Base-by-base conservation (phyloP, 2,329 filamentous ascomycete species). In the Ascochyta viciae-villosae region DNA sequence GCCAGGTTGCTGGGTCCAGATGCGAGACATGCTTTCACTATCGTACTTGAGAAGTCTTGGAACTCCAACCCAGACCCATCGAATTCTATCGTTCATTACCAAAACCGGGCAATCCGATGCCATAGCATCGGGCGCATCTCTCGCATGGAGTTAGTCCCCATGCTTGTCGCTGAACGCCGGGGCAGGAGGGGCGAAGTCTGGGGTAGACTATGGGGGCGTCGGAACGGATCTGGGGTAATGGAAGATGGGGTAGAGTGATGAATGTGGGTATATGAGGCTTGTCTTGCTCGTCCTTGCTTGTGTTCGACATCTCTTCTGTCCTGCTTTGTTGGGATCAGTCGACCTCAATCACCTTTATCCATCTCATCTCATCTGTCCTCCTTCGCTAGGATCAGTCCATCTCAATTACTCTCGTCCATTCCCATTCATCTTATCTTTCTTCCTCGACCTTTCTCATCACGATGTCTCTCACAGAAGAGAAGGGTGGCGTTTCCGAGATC, bases 401-500 rank as follows among this genome's bases (percentile, higher is more conserved):
- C 34, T 8, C 37, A 23, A 46, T 33, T 35, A 55, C 37, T 27
- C 27, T 29, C 27, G 1, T 29, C 27, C 1, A 29, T 22, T 40
- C n/a, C 19, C 15, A 8, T n/a, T 9, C 9, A 47, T 27, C 15
- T 16, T n/a, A 15, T 24, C 15, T 2, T 44, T n/a, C 35, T 13
- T 31, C 24, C 33, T 12, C 5, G 15, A 24, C 22, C 34, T 10
- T 22, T 23, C 6, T 38, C 35, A 47, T 33, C 41, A 55, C 31
- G 7, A 56, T 56, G 53, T 62, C 60, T 37, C 60, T 61, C 52
- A 34, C 49, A n/a, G 63, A 66, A 15, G 65, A 67, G 54, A 67
- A 67, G 49, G 63, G 58, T 43, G 50, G 47, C 16, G 37, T 61
- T 22, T 31, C 37, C 16, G 54, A 62, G 52, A 55, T 66, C 16